phyloP scores from a whole-genome alignment of 106 monocot species.

The Narthecium ossifragum region DNA sequence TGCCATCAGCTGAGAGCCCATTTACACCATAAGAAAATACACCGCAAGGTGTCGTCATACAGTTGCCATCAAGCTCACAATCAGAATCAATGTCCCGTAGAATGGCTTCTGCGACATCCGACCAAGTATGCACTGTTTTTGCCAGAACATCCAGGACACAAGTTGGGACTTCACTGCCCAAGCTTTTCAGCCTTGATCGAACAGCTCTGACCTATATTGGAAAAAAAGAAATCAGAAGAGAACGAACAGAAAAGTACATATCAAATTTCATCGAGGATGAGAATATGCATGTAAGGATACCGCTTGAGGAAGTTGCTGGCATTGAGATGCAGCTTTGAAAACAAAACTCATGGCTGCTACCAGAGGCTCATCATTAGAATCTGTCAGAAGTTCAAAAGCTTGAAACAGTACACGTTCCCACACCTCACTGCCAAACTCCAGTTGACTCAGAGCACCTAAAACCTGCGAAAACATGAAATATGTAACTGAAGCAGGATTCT shows the following conservation, averaged over 20 bases:
- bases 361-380: conserved; percentile 72
- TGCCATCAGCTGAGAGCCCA: conserved; percentile 43
- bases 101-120: conserved; percentile 64
- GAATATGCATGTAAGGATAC: conserved; percentile 30
- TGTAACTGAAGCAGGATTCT: no score
- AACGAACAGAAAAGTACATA: neutral
- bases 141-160: conserved; percentile 72
- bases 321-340: conserved; percentile 76
- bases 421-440: conserved; percentile 71
- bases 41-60: conserved; percentile 27
- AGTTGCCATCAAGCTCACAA: conserved; percentile 50
- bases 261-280: neutral
- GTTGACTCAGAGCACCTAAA: conserved; percentile 61
- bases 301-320: conserved; percentile 71
- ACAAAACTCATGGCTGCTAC: conserved; percentile 58
- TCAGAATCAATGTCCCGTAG: conserved; percentile 81
- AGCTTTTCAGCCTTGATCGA: conserved; percentile 69
- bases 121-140: conserved; percentile 43
- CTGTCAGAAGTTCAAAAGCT: conserved; percentile 57
- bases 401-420: conserved; percentile 67
- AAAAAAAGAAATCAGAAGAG: neutral
- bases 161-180: conserved; percentile 57
- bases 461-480: conserved; percentile 41
- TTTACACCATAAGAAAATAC: conserved; percentile 26
- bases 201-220: conserved; percentile 65